Conservation (phyloP, 106 monocot species). For the Dendrobium nobile region DNA sequence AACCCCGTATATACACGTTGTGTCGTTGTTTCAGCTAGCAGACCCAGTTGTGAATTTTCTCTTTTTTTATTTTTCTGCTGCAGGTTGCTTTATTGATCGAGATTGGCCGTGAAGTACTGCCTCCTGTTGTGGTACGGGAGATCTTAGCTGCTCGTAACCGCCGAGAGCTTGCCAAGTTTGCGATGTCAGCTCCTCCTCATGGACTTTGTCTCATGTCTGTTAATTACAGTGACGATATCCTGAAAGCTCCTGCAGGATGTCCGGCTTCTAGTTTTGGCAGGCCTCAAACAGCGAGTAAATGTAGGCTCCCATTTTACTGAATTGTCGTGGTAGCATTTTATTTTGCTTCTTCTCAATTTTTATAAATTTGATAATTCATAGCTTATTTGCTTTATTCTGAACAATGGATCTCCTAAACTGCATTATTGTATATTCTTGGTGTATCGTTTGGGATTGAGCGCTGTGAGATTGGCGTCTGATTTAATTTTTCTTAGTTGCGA, state of each 20-base stretch:
- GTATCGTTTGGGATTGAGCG: no score
- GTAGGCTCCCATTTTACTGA: conserved; percentile 64
- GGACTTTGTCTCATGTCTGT: conserved; percentile 72
- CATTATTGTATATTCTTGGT: no score
- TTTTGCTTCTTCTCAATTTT: no score
- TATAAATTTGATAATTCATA: no score
- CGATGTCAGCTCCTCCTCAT: conserved; percentile 56
- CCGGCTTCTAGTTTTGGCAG: conserved; percentile 63
- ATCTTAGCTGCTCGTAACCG: conserved; percentile 61
- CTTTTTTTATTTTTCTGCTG: background rate
- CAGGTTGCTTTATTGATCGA: conserved; percentile 73
- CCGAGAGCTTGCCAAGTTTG: conserved; percentile 64
- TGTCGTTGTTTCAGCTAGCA: background rate
- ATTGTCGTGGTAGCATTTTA: background rate
- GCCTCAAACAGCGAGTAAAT: conserved; percentile 43
- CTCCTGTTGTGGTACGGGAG: conserved; percentile 50
- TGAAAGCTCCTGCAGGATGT: conserved; percentile 34
- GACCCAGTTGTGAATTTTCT: background rate
- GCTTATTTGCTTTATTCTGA: no score
- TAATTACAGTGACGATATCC: conserved; percentile 42
- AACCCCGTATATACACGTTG: background rate
- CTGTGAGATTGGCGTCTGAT: no score
- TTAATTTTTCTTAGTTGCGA: no score
- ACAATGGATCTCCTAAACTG: no score
- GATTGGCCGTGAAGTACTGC: conserved; percentile 67